Conservation (phyloP, 169 alveolate species). For the Plasmodium fragile region DNA sequence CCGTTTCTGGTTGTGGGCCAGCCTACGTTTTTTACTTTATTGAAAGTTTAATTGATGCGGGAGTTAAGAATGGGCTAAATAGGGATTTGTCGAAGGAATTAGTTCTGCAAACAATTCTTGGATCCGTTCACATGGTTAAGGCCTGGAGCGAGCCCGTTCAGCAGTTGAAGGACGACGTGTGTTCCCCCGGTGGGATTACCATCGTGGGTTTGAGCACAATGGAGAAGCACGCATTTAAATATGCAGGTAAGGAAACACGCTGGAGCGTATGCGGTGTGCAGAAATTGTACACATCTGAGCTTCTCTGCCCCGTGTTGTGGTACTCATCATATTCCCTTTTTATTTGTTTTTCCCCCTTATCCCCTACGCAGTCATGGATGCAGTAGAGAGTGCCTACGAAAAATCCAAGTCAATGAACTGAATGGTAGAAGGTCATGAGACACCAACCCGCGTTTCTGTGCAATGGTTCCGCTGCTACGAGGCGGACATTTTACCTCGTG, state of each 20-base stretch:
- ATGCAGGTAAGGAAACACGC: constrained; percentile 55
- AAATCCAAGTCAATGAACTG: constrained; percentile 59
- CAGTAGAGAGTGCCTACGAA: constrained; percentile 65
- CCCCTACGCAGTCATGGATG: constrained; percentile 60
- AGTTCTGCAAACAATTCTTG: constrained; percentile 76
- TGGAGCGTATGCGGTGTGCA: not conserved
- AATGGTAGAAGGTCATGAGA: constrained; percentile 1
- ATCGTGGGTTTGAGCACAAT: constrained; percentile 79
- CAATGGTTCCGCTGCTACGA: not conserved
- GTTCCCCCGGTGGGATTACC: constrained; percentile 86
- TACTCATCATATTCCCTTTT: not conserved
- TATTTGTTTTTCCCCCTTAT: not conserved
- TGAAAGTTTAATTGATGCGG: constrained; percentile 83
- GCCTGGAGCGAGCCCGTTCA: constrained; percentile 67
- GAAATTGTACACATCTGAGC: not conserved
- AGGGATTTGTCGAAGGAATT: constrained; percentile 73
- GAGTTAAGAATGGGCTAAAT: constrained; percentile 80
- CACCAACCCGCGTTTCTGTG: not conserved
- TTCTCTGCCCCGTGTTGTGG: not conserved
- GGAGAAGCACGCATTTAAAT: constrained; percentile 79
- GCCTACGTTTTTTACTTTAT: constrained; percentile 80
- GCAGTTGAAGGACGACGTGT: constrained; percentile 79
- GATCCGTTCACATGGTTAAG: constrained; percentile 69
- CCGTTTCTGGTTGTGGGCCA: constrained; percentile 79
- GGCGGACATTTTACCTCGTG: not conserved